Base-by-base conservation (phyloP, 768 basidiomycete species). In the Suillus plorans region DNA sequence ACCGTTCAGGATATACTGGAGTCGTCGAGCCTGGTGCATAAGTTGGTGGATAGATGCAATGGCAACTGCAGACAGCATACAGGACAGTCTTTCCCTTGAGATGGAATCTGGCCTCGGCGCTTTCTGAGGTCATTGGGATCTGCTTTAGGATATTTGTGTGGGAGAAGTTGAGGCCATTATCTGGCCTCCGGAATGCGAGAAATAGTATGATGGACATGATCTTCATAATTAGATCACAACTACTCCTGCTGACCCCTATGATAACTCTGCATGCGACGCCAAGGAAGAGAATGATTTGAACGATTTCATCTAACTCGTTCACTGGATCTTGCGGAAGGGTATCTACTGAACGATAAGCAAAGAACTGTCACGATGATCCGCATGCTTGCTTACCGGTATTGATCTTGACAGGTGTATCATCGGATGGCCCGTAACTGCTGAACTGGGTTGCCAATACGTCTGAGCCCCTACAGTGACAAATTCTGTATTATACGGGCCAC, bases 241-340 rank as follows among this genome's bases (percentile, higher is more conserved):
- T 62, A 6, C 9, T 13, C 2, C 10, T 41, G 16, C 70, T 52
- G 20, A 74, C 58, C 6, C 68, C 66, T 57, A 72, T 64, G 13
- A 76, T 34, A 10, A 69, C 34, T 52, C 45, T 47, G 45, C 45
- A 47, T 47, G 9, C 4, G 4, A 47, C 10, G 7, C n/a, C 8
- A n/a, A 47, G 45, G n/a, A 47, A 47, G 20, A 47, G 45, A 13
- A 47, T 3, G 0, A 47, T n/a, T 47, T 47, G 20, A 6, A 9
- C 12, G 9, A 47, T 47, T 12, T 47, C n/a, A 4, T 47, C 45
- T 47, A 12, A n/a, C 4, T n/a, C 9, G 20, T 47, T n/a, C 3
- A 47, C 45, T n/a, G n/a, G n/a, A 47, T 5, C 20, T 47, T n/a
- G 8, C 3, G 3, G 45, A 20, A n/a, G 45, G n/a, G 45, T n/a